Evolutionary conservation across 2,329 filamentous ascomycete species (phyloP).

Genomic region (Aspergillus awamori): DNA sequence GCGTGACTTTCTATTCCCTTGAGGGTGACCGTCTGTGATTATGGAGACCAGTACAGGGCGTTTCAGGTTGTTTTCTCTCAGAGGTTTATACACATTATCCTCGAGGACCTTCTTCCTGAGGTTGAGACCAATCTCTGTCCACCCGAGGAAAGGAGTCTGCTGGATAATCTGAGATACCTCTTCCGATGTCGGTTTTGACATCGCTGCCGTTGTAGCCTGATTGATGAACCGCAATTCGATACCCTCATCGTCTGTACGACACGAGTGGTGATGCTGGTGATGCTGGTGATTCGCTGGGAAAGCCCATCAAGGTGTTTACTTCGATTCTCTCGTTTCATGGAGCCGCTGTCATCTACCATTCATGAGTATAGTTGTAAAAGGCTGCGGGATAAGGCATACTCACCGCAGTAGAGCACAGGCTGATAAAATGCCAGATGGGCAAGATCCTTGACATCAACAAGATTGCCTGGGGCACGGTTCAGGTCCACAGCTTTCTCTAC

Average conservation of each 20-base stretch:
- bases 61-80: background rate
- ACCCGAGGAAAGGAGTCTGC: background rate
- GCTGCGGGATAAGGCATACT: too few relatives aligned
- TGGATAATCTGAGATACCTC: background rate
- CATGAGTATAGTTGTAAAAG: too few relatives aligned
- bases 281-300: background rate
- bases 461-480: background rate
- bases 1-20: background rate
- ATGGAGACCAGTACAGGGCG: background rate
- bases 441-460: background rate
- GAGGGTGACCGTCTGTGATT: background rate
- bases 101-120: background rate
- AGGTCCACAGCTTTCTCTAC: background rate
- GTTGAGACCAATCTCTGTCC: constrained; percentile 7
- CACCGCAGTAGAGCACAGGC: constrained; percentile 4
- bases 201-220: background rate
- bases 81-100: background rate
- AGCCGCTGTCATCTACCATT: constrained; percentile 10
- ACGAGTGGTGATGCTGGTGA: background rate
- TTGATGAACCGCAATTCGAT: background rate
- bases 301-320: background rate
- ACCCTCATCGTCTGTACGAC: background rate
- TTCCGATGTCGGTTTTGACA: background rate
- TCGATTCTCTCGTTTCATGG: background rate
- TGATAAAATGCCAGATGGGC: background rate